Conservation (phyloP, 2,329 filamentous ascomycete genomes). For the Beauveria australis region DNA sequence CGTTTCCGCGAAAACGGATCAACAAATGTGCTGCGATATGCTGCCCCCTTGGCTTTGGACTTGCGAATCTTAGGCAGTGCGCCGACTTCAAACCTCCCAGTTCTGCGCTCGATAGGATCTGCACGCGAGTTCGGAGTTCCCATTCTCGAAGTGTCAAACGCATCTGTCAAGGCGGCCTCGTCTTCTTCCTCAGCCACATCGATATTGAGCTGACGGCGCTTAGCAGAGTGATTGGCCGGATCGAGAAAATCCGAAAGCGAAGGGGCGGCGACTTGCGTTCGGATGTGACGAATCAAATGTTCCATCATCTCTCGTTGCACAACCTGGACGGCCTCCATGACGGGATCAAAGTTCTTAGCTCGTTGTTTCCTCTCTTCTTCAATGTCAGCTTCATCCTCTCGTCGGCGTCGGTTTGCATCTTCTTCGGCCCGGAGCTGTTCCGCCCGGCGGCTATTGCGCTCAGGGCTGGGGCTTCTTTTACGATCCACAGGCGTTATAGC, state of each 20-base stretch:
- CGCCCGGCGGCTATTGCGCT: slow-evolving; percentile 18
- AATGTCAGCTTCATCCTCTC: slow-evolving; percentile 71
- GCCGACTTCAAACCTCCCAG: slow-evolving; percentile 46
- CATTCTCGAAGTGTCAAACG: slow-evolving; percentile 52
- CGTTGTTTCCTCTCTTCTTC: slow-evolving; percentile 86
- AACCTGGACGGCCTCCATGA: slow-evolving; percentile 70
- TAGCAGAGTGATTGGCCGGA: slow-evolving; percentile 70
- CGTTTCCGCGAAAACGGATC: slow-evolving; percentile 60
- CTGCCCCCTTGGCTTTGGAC: slow-evolving; percentile 43
- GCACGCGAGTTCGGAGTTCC: slow-evolving; percentile 59
- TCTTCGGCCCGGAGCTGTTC: slow-evolving; percentile 43
- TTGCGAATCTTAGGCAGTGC: slow-evolving; percentile 71
- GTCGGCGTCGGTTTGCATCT: slow-evolving; percentile 55
- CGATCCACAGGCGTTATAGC: slow-evolving; percentile 18
- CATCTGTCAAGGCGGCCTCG: slow-evolving; percentile 46
- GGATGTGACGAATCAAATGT: slow-evolving; percentile 82
- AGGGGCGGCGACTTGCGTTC: slow-evolving; percentile 76
- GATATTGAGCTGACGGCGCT: slow-evolving; percentile 71
- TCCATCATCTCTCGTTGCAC: slow-evolving; percentile 75
- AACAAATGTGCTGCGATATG: slow-evolving; percentile 55
- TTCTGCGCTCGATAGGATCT: slow-evolving; percentile 54
- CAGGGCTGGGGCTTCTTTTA: slow-evolving; percentile 29
- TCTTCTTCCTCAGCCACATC: slow-evolving; percentile 57
- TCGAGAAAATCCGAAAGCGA: slow-evolving; percentile 74
- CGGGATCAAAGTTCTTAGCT: slow-evolving; percentile 85